Evolutionary conservation across 768 basidiomycete genomes (phyloP).

Genomic region (Dendrothele bispora): DNA sequence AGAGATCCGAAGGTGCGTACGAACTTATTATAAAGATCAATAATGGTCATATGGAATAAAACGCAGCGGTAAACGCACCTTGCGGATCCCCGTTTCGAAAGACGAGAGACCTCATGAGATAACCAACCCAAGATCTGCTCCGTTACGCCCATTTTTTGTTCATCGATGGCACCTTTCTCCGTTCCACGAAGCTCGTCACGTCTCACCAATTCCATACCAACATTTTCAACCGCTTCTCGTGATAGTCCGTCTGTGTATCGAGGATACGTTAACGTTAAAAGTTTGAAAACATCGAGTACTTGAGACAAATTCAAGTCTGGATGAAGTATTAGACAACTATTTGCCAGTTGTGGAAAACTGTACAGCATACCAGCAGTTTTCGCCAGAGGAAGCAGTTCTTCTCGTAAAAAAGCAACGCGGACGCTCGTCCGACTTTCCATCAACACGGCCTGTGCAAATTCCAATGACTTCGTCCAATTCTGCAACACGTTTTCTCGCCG

Average conservation of each 20-base stretch:
- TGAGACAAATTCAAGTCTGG: constrained; percentile 63
- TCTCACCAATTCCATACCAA: constrained; percentile 62
- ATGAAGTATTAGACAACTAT: constrained; percentile 5
- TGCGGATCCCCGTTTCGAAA: constrained; percentile 51
- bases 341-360: background rate
- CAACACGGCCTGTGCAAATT: constrained; percentile 51
- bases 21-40: constrained; percentile 33
- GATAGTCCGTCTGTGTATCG: constrained; percentile 76
- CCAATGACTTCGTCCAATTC: constrained; percentile 56
- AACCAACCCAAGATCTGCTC: constrained; percentile 81
- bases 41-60: background rate
- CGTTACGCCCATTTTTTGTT: constrained; percentile 55
- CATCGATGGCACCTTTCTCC: constrained; percentile 35
- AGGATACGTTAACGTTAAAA: constrained; percentile 75
- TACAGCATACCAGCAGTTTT: constrained; percentile 53
- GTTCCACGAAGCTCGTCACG: constrained; percentile 58
- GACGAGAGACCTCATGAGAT: constrained; percentile 58
- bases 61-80: constrained; percentile 44
- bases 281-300: constrained; percentile 65
- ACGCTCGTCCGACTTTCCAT: constrained; percentile 53
- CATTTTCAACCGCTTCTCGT: constrained; percentile 65
- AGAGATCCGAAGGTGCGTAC: constrained; percentile 59
- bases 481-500: constrained; percentile 49
- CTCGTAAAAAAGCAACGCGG: constrained; percentile 59
- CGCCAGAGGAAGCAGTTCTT: constrained; percentile 58